Evolutionary conservation across 2,329 filamentous ascomycete genomes (phyloP), one percentile per base, ranked within the genome.

Genomic region (Trichoderma asperellum): DNA sequence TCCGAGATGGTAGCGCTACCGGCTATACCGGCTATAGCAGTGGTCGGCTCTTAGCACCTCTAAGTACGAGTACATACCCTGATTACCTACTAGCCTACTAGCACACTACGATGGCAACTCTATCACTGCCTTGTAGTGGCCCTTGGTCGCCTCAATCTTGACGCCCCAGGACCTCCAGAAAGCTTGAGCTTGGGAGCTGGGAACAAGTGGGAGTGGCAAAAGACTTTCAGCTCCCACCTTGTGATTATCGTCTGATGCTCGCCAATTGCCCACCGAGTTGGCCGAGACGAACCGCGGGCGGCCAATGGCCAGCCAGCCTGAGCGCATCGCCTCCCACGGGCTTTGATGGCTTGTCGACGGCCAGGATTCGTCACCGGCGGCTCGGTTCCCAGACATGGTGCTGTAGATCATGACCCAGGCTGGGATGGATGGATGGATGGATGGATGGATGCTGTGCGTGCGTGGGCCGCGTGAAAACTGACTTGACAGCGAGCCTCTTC

Each of bases 351-450:
- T 52, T 29, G 37, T 47, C 29, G 40, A 34, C 49, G 37, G 40
- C 40, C 21, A 43, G 43, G 43, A 52, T 63, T 37, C 60, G 60
- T 63, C 60, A 63, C 60, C 60, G 60, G 32, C 55, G 64, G 55
- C 64, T 67, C 40, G 63, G 63, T 49, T 59, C 64, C 14, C 14
- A 29, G 52, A 21, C 21, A 40, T 59, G 64, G 53, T 52, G 43
- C 8, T 37, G 64, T 21, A 58, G 52, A 65, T 65, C 60, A 63
- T 52, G 18, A 4, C 55, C 29, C 43, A 49, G 29, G 21, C 55
- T 52, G 63, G 63, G 27, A 40, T 32, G 14, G 14, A 32, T 32
- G 32, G 60, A 55, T 34, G 49, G 29, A 16, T n/a, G 40, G 40
- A 43, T n/a, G 40, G 37, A 18, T 6, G 35, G n/a, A 12, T 18